Evolutionary conservation across 768 basidiomycete genomes (phyloP).

Genomic region (Mycena indigotica): DNA sequence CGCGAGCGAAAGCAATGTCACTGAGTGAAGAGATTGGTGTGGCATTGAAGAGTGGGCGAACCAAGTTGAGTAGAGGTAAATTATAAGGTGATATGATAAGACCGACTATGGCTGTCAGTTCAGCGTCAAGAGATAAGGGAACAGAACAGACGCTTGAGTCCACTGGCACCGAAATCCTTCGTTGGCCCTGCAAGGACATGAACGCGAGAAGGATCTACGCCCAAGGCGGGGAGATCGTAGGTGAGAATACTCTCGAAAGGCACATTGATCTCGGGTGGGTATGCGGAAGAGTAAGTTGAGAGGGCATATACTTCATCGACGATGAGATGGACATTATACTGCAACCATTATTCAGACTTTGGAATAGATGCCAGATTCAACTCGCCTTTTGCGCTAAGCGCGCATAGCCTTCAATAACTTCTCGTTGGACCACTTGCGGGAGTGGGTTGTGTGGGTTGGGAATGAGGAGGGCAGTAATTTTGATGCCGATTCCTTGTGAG

Average conservation of each 20-base stretch:
- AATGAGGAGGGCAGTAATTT: constrained; percentile 28
- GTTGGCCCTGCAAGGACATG: constrained; percentile 34
- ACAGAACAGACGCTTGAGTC: constrained; percentile 22
- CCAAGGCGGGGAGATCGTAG: constrained; percentile 21
- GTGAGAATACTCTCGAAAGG: constrained; percentile 27
- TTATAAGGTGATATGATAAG: constrained; percentile 24
- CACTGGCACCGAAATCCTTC: constrained; percentile 34
- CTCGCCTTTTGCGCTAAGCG: constrained; percentile 19
- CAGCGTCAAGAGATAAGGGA: background rate
- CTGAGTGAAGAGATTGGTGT: constrained; percentile 26
- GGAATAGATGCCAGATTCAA: background rate
- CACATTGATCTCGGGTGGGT: constrained; percentile 15
- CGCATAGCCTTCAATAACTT: constrained; percentile 26
- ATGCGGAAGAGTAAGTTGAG: constrained; percentile 27
- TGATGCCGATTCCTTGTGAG: constrained; percentile 14
- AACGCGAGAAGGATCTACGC: constrained; percentile 26
- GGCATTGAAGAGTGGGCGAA: constrained; percentile 24
- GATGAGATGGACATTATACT: constrained; percentile 31
- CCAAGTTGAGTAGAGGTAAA: constrained; percentile 15
- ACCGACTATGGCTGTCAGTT: constrained; percentile 23
- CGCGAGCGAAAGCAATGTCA: constrained; percentile 26
- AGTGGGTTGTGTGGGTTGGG: constrained; percentile 36
- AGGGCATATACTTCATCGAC: constrained; percentile 34
- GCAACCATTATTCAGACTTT: constrained; percentile 8
- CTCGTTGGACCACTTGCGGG: constrained; percentile 23